phyloP scores from a whole-genome alignment of 169 alveolate species.

The Hepatocystis sp. region DNA sequence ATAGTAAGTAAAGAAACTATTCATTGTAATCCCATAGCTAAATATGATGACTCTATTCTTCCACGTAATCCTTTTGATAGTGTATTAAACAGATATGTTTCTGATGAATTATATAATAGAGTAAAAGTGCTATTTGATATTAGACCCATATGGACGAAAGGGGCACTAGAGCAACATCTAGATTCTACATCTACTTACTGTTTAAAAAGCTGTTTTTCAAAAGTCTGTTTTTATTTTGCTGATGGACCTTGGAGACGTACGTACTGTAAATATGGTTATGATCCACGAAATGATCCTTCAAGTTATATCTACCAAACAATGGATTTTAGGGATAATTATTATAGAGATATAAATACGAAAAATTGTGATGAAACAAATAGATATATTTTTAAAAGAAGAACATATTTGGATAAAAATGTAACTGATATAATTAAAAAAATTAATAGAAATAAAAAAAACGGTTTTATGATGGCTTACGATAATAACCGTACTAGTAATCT shows the following conservation, averaged over 20 bases:
- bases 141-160: constrained; percentile 71
- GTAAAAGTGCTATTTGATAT: constrained; percentile 57
- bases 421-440: constrained; percentile 32
- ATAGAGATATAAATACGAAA: constrained; percentile 73
- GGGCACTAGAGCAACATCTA: constrained; percentile 51
- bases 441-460: not conserved
- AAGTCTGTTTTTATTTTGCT: constrained; percentile 79
- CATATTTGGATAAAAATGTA: constrained; percentile 6
- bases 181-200: constrained; percentile 56
- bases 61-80: constrained; percentile 45
- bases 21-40: constrained; percentile 72
- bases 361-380: constrained; percentile 41
- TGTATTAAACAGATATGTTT: constrained; percentile 63
- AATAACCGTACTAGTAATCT: too few species aligned
- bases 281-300: constrained; percentile 80
- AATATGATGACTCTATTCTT: constrained; percentile 26
- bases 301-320: constrained; percentile 81
- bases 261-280: constrained; percentile 81
- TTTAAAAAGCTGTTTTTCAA: constrained; percentile 76
- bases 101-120: constrained; percentile 49
- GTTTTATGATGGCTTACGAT: not conserved
- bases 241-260: constrained; percentile 85
- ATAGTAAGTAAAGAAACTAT: constrained; percentile 60
- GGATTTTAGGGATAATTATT: constrained; percentile 79
- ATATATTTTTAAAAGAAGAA: constrained; percentile 35